Conservation (phyloP, 495 filamentous ascomycete genomes). For the Alectoria sarmentosa region DNA sequence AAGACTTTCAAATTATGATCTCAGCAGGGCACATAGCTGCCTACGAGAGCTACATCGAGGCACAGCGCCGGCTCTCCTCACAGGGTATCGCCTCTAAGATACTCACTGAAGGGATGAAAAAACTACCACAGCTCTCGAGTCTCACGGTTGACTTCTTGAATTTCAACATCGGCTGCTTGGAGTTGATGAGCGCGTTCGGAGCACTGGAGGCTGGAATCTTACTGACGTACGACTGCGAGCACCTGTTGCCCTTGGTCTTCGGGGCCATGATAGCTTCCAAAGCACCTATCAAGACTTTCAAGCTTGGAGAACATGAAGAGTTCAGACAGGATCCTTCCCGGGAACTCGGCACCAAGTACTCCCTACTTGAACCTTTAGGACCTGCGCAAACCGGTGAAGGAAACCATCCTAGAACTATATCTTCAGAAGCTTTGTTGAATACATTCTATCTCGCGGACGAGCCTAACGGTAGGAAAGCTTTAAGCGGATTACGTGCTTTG, state of each 20-base stretch:
- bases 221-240: neutral
- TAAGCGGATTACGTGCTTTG: neutral
- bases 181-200: neutral
- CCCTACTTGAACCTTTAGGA: neutral
- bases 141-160: neutral
- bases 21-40: neutral
- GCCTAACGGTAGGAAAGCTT: neutral
- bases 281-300: conserved; percentile 3
- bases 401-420: neutral
- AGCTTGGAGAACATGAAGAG: neutral
- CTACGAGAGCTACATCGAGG: neutral
- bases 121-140: neutral
- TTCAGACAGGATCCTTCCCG: neutral
- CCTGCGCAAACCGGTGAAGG: neutral
- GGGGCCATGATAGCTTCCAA: conserved; percentile 5
- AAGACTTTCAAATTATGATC: neutral
- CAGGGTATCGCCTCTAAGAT: neutral
- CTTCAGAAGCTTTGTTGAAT: neutral
- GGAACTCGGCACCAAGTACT: neutral
- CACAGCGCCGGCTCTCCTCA: neutral
- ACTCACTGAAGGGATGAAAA: conserved; percentile 3
- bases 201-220: neutral
- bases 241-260: conserved; percentile 4
- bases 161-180: neutral
- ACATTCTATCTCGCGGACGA: conserved; percentile 1